Evolutionary conservation across 768 basidiomycete species (phyloP).

Genomic region (Amanita pseudoporphyria): DNA sequence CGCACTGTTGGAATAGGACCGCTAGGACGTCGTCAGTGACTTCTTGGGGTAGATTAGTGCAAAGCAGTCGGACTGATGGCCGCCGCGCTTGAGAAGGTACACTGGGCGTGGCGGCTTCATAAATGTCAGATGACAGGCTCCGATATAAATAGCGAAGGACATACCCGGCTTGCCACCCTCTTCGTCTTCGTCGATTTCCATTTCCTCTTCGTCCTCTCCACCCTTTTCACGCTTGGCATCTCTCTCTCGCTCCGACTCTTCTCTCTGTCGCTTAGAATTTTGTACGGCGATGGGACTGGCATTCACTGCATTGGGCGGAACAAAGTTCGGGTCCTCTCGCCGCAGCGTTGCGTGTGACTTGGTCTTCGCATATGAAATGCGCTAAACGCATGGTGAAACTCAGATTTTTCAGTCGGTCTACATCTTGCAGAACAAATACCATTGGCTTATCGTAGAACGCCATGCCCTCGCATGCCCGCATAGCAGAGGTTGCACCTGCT

Average conservation of each 20-base stretch:
- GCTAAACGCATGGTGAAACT: conserved; percentile 34
- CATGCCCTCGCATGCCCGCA: conserved; percentile 91
- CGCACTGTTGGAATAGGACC: conserved; percentile 88
- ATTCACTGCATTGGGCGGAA: conserved; percentile 60
- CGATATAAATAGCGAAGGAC: conserved; percentile 22
- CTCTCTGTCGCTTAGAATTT: conserved; percentile 59
- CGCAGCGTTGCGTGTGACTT: conserved; percentile 81
- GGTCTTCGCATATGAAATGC: conserved; percentile 82
- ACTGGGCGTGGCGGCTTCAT: conserved; percentile 24
- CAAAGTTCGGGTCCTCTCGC: conserved; percentile 72
- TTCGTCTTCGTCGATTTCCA: conserved; percentile 92
- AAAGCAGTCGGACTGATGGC: conserved; percentile 55
- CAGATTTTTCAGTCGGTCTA: conserved; percentile 5
- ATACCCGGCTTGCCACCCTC: conserved; percentile 43
- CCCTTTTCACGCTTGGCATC: conserved; percentile 64
- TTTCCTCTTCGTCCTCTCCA: conserved; percentile 76
- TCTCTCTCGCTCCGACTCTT: conserved; percentile 49
- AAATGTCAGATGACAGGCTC: conserved; percentile 21
- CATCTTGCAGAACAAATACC: conserved; percentile 37
- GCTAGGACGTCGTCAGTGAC: conserved; percentile 81
- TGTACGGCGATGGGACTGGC: conserved; percentile 37
- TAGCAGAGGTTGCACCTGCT: conserved; percentile 80
- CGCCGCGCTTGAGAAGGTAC: conserved; percentile 43
- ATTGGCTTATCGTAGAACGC: conserved; percentile 87
- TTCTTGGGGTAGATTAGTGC: conserved; percentile 85